Evolutionary conservation across 768 basidiomycete species (phyloP), one percentile per base, ranked within the genome.

Genomic region (Serpula lacrymans): DNA sequence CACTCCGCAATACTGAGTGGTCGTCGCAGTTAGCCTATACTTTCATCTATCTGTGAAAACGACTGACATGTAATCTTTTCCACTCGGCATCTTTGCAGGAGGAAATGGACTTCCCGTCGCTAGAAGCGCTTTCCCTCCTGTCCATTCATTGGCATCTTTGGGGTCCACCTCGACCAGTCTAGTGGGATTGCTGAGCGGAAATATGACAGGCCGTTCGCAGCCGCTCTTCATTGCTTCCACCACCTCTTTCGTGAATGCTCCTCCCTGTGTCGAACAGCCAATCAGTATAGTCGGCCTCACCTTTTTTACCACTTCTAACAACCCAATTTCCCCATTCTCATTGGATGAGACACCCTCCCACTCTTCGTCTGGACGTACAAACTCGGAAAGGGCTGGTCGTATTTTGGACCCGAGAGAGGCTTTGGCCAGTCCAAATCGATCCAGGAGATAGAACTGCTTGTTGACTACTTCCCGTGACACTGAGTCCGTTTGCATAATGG

Each of bases 21-120:
- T n/a, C n/a, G n/a, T n/a, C 6, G 21, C 11, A 27, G 26, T 46
- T 18, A 47, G 45, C 44, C 13, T 11, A 18, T 32, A 42, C 14
- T 6, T 22, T 14, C 33, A 28, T 42, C 5, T n/a, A 3, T 3
- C 14, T 9, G 6, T 20, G 16, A 17, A 18, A 17, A 18, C 12
- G 7, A 63, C 82, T 51, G 49, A 85, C 84, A 72, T 56, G 52
- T 82, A 84, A 27, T 80, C 71, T 59, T 79, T 80, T 33, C 84
- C 79, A 40, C 73, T 72, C 5, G 76, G 74, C 67, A 79, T 75
- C 62, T 77, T 75, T 22, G 81, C 83, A 20, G 78, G 79, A 6
- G 77, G 78, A 69, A 92, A 94, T 3, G 89, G 89, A 42, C 84
- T 86, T 14, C 90, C 91, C 9, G 86, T 91, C 2, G 89, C 88